Conservation (phyloP, 2,329 filamentous ascomycete species). For the Stromatinia cepivora region DNA sequence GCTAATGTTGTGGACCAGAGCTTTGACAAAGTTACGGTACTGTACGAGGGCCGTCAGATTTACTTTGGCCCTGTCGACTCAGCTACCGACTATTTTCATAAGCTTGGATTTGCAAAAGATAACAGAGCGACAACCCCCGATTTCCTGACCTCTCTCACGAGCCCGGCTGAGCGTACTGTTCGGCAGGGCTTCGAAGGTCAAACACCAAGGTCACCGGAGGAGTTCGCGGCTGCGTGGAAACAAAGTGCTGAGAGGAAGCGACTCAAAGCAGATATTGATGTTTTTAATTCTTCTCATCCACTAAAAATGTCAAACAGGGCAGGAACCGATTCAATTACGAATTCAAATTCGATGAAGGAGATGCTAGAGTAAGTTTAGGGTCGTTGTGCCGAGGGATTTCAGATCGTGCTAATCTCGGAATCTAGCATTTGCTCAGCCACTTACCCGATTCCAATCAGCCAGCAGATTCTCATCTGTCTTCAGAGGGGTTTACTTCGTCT, state of each 20-base stretch:
- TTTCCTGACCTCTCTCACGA: slow-evolving; percentile 74
- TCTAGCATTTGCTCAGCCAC: slow-evolving; percentile 37
- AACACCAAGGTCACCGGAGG: slow-evolving; percentile 66
- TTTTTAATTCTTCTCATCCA: not conserved
- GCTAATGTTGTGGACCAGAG: slow-evolving; percentile 35
- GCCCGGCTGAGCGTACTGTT: slow-evolving; percentile 56
- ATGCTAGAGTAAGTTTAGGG: too few relatives aligned
- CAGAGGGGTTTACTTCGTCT: slow-evolving; percentile 72
- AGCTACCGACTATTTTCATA: slow-evolving; percentile 67
- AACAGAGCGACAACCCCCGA: slow-evolving; percentile 58
- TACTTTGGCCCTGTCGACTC: slow-evolving; percentile 65
- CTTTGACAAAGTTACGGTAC: slow-evolving; percentile 67
- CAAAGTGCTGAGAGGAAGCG: slow-evolving; percentile 46
- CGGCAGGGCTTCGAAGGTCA: slow-evolving; percentile 54
- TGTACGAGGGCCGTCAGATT: slow-evolving; percentile 68
- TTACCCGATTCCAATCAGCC: slow-evolving; percentile 75
- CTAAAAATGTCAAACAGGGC: slow-evolving; percentile 42
- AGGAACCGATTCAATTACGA: not conserved
- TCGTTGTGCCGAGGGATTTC: too few relatives aligned
- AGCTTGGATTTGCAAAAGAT: slow-evolving; percentile 68
- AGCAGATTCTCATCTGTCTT: slow-evolving; percentile 74
- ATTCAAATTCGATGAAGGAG: too few relatives aligned
- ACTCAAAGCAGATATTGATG: slow-evolving; percentile 42
- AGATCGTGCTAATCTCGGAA: too few relatives aligned
- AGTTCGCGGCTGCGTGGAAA: slow-evolving; percentile 58